A percentile compares a stretch with the other conserved stretches of the same genome.
Evolutionary conservation across 2,329 filamentous ascomycete genomes (phyloP).

Genomic region (Geosmithia putterillii): DNA sequence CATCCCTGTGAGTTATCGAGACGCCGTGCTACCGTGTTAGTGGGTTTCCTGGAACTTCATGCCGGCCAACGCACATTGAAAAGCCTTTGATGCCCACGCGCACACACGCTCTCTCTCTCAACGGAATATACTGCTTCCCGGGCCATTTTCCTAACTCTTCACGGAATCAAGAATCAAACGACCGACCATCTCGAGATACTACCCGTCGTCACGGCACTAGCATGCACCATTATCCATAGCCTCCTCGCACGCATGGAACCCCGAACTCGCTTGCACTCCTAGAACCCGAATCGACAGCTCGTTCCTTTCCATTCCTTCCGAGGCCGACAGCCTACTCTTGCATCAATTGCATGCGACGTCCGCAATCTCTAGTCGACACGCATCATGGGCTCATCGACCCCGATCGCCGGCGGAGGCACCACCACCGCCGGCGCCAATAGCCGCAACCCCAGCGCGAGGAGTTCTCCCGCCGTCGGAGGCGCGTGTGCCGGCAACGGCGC

Average conservation of each 20-base stretch:
- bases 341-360: neutral
- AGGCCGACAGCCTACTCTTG: too few species aligned
- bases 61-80: neutral
- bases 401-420: constrained; percentile 23
- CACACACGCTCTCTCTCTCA: neutral
- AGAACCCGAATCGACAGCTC: neutral
- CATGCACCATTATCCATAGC: neutral
- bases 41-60: neutral
- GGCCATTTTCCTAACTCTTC: neutral
- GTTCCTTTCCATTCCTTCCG: neutral
- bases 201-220: neutral
- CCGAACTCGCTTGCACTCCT: neutral
- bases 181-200: neutral
- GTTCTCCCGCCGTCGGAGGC: constrained; percentile 32
- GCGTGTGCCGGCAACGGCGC: constrained; percentile 18
- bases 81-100: neutral
- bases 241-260: neutral
- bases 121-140: neutral
- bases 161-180: neutral
- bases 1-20: neutral
- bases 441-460: constrained; percentile 37
- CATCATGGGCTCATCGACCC: constrained; percentile 27
- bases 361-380: constrained; percentile 2
- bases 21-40: neutral
- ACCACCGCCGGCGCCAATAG: constrained; percentile 23